Base-by-base conservation (phyloP, 169 alveolate genomes). In the Cryptosporidium viatorum region DNA sequence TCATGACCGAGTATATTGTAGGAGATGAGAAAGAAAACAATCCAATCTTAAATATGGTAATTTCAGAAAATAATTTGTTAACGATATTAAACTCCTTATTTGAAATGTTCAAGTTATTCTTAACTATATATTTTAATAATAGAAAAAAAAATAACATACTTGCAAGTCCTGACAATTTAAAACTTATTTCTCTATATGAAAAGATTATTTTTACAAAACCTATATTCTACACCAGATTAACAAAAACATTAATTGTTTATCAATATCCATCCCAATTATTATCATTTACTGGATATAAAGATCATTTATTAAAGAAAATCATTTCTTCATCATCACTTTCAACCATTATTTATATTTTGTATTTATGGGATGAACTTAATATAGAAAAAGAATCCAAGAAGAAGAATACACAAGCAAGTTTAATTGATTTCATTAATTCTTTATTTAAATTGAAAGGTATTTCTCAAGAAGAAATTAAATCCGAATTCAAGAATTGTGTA, bases 311-410 rank as follows among this genome's bases (percentile, higher is more conserved):
- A 6, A 23, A 62, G 16, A 62, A 26, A 4, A 3, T 80, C 7
- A 55, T 80, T 50, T 80, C 68, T n/a, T 74, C 71, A 8, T 62
- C 68, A 26, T 80, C 80, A 8, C 50, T 80, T 5, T 65, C 75
- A 6, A 43, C 89, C 31, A 65, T 80, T 6, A 37, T 80, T 35
- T 60, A 50, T 48, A 60, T 80, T n/a, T 45, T 80, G n/a, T 62
- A 80, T 62, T 33, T 80, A 10, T 80, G 89, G 89, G 89, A 80
- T 23, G 89, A 80, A 39, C 6, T 80, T 4, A 80, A 80, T 45
- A 18, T 21, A 5, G 26, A 62, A 62, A 18, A 7, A 14, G 21
- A 31, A 10, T 21, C 29, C 4, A 33, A n/a, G 14, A 33, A 65
- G 48, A n/a, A 37, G 8, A 65, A 2, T n/a, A 65, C 1, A 33